Conservation (phyloP, 192 early-diverging fungal genomes). For the Dissophora globulifera region DNA sequence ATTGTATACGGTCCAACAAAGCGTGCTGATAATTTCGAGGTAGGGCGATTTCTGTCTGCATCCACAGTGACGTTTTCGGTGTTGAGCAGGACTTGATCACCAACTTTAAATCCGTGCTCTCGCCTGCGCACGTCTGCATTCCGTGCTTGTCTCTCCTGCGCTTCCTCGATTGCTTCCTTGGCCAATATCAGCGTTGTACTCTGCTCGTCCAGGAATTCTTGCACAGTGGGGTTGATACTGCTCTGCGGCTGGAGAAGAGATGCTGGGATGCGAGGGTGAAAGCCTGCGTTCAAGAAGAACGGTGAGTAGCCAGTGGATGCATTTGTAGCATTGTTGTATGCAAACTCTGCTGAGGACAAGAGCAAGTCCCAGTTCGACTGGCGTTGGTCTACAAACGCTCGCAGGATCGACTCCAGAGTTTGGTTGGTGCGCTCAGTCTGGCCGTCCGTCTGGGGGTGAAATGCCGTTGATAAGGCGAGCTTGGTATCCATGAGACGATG, state of each 20-base stretch:
- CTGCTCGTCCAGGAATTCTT: neutral
- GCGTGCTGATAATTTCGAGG: neutral
- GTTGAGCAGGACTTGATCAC: slow-evolving; percentile 8
- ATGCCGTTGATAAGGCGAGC: slow-evolving; percentile 45
- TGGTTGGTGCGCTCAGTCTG: slow-evolving; percentile 34
- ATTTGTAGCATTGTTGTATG: slow-evolving; percentile 61
- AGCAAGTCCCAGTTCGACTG: slow-evolving; percentile 4
- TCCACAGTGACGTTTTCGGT: neutral
- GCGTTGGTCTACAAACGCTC: slow-evolving; percentile 10
- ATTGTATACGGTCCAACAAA: slow-evolving; percentile 12
- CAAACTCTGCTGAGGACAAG: slow-evolving; percentile 57
- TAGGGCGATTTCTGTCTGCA: neutral
- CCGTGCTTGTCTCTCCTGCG: neutral
- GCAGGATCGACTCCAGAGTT: slow-evolving; percentile 14
- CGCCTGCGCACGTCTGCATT: slow-evolving; percentile 3
- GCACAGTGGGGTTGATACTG: neutral
- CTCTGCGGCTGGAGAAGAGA: neutral
- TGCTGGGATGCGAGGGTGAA: slow-evolving; percentile 26
- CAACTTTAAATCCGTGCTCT: neutral
- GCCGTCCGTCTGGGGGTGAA: slow-evolving; percentile 55
- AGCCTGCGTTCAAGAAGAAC: slow-evolving; percentile 39
- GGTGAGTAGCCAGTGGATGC: slow-evolving; percentile 34
- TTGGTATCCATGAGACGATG: slow-evolving; percentile 28
- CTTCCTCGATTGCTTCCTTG: neutral
- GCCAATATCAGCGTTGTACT: neutral